A percentile compares a stretch with the other conserved stretches of the same genome.
Evolutionary conservation across 306 rosid genomes (phyloP).

Genomic region (Trifolium pratense): DNA sequence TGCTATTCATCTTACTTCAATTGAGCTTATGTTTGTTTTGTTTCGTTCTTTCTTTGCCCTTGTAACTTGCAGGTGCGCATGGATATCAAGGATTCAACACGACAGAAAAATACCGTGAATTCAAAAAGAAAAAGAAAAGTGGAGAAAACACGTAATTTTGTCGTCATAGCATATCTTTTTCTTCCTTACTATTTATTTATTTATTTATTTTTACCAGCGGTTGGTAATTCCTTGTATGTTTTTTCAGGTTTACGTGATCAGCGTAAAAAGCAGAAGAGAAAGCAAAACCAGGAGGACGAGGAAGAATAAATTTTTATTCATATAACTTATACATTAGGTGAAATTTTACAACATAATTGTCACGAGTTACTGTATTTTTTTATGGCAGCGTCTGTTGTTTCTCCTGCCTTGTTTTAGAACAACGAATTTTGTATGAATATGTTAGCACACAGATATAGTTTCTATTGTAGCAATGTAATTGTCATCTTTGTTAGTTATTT

Average conservation of each 20-base stretch:
- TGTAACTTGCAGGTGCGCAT: constrained; percentile 63
- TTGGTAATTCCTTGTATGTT: constrained; percentile 7
- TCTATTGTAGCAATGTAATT: not conserved
- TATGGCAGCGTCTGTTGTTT: constrained; percentile 24
- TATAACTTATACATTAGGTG: constrained; percentile 16
- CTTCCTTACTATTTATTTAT: constrained; percentile 2
- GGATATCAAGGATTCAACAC: constrained; percentile 58
- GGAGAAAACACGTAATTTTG: constrained; percentile 73
- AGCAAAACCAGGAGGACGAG: constrained; percentile 44
- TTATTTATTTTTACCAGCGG: not conserved
- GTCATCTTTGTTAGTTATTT: not conserved
- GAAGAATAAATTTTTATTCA: constrained; percentile 37
- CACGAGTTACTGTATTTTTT: not conserved
- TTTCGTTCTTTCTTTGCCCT: constrained; percentile 14
- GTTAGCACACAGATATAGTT: not conserved
- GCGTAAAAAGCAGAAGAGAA: constrained; percentile 70
- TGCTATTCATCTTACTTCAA: constrained; percentile 1
- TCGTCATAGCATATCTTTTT: not conserved
- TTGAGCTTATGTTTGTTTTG: constrained; percentile 11
- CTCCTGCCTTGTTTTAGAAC: constrained; percentile 27
- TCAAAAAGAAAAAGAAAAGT: constrained; percentile 73
- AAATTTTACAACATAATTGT: constrained; percentile 33
- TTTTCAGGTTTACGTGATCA: constrained; percentile 75
- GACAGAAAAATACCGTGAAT: constrained; percentile 57
- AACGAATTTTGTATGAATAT: constrained; percentile 7